A percentile compares a stretch with the other conserved stretches of the same genome.
phyloP scores from a whole-genome alignment of 306 rosid genomes.

The Dicorynia guianensis region DNA sequence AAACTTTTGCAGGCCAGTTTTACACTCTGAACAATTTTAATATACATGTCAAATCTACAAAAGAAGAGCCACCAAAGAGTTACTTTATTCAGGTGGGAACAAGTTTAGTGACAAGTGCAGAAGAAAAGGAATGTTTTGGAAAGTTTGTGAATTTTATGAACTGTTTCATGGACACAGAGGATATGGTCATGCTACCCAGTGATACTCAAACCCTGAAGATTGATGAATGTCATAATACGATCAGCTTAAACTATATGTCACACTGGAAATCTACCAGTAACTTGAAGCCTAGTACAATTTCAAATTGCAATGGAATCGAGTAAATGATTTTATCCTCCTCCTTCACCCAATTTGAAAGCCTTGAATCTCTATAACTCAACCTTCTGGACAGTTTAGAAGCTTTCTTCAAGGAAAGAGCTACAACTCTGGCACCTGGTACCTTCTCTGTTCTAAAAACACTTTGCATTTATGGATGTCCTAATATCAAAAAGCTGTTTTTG shows the following conservation, averaged over 20 bases:
- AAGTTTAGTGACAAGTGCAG: neutral
- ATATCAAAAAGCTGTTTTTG: neutral
- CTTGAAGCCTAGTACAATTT: neutral
- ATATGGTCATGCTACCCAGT: neutral
- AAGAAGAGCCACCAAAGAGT: neutral
- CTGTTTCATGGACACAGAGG: neutral
- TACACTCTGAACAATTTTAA: neutral
- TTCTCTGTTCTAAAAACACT: neutral
- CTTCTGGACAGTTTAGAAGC: neutral
- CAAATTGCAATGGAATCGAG: neutral
- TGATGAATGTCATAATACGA: neutral
- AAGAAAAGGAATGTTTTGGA: constrained; percentile 12
- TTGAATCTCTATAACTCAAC: neutral
- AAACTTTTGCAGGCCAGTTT: constrained; percentile 15
- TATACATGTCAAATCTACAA: neutral
- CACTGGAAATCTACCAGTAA: neutral
- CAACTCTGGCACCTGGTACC: constrained; percentile 4
- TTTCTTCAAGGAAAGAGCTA: neutral
- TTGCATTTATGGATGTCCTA: neutral
- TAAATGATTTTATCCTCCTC: neutral
- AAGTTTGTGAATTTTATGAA: neutral
- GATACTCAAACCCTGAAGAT: neutral
- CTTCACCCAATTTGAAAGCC: neutral
- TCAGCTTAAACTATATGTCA: neutral
- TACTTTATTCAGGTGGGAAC: constrained; percentile 20